Evolutionary conservation across 805 yeast species (phyloP), one percentile per base, ranked within the genome.

Genomic region (Henningerozyma blattae): DNA sequence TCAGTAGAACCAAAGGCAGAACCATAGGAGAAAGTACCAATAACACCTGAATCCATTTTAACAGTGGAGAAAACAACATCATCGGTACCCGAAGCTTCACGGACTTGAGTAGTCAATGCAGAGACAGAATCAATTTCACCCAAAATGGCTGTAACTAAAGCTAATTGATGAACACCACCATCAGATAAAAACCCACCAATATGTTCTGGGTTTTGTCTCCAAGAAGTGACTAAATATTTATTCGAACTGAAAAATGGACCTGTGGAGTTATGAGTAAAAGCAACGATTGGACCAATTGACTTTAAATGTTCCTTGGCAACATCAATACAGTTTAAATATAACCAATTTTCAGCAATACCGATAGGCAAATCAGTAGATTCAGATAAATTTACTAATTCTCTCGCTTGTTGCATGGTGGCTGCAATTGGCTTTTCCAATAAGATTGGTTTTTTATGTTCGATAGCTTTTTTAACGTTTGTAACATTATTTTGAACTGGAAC

Each of bases 161-260:
- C 95, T 55, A 87, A 63, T 58, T 87, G 96, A 59, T 89, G 97
- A 17, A 89, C 97, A 54, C 96, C 97, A 50, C 95, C 96, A 50
- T 89, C 97, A 38, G 89, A 77, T 47, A 89, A 64, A 59, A 67
- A 87, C 0, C 96, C 96, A 35, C 97, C 97, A 44, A 86, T 71
- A 54, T 89, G 96, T 57, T 84, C 77, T 22, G 97, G 96, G 31
- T 77, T 67, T 53, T 70, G 73, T 68, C 96, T 78, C 97, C 97
- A 89, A 13, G 76, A 35, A 2, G 96, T 87, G 16, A 62, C 55
- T 39, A 75, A 52, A 50, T 80, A 82, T 50, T 77, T 72, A 59
- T 70, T 75, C 36, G 60, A 48, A 20, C 62, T 63, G 43, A 71
- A 68, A 64, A 76, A 82, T 8, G 84, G 72, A 18, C 91, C 91